phyloP scores from a whole-genome alignment of 176 grass and related monocot species.

The Saccharum spontaneum region DNA sequence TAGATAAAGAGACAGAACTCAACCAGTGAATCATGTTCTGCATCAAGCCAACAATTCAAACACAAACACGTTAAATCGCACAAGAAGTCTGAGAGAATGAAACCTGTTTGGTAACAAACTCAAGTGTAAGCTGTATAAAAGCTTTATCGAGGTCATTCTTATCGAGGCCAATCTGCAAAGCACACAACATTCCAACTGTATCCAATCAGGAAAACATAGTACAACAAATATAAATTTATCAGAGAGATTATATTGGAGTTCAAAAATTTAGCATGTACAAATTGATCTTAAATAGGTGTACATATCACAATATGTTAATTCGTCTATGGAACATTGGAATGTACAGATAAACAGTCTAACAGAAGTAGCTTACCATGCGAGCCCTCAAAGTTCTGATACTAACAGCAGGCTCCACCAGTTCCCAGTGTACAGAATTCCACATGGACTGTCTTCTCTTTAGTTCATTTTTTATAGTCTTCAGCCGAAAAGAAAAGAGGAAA shows the following conservation, averaged over 20 bases:
- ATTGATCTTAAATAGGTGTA: background rate
- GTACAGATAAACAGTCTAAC: background rate
- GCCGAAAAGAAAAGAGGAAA: constrained; percentile 13
- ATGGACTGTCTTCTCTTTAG: constrained; percentile 78
- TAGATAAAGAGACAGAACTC: background rate
- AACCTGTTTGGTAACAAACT: constrained; percentile 89
- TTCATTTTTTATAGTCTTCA: constrained; percentile 89
- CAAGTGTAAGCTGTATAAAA: constrained; percentile 86
- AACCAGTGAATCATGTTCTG: constrained; percentile 18
- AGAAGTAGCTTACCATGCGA: constrained; percentile 72
- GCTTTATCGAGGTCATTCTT: constrained; percentile 90
- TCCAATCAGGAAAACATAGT: constrained; percentile 15
- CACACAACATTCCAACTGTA: constrained; percentile 19
- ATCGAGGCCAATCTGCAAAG: constrained; percentile 82
- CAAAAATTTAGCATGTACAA: constrained; percentile 25
- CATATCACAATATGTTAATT: constrained; percentile 5
- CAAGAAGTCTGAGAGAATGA: constrained; percentile 19
- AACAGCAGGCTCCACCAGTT: constrained; percentile 69
- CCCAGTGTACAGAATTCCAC: constrained; percentile 86
- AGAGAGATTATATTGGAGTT: constrained; percentile 3
- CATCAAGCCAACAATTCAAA: constrained; percentile 22
- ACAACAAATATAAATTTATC: constrained; percentile 5
- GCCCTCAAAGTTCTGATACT: constrained; percentile 83
- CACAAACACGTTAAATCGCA: background rate
- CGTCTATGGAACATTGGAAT: background rate